Evolutionary conservation across 2,329 filamentous ascomycete species (phyloP).

Genomic region (Aspergillus fijiensis): DNA sequence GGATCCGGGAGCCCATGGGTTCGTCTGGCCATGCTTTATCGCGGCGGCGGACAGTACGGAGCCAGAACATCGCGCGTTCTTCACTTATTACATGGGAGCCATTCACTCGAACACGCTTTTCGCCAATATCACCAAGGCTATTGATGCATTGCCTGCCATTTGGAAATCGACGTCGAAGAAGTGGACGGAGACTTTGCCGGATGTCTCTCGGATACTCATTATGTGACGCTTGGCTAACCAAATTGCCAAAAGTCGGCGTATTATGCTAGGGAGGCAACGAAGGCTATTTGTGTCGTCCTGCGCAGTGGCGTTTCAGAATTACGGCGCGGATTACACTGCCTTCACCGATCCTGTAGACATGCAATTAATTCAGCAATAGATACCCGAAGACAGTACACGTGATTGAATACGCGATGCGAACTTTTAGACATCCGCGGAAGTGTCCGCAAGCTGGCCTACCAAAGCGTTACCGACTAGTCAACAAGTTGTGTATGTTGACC

Average conservation of each 20-base stretch:
- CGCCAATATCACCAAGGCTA: slow-evolving; percentile 39
- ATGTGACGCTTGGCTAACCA: slow-evolving; percentile 9
- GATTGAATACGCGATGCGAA: too few species aligned
- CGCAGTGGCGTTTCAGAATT: too few species aligned
- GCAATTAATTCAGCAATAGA: too few species aligned
- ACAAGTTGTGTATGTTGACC: too few species aligned
- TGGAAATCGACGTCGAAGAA: slow-evolving; percentile 27
- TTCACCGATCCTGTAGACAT: too few species aligned
- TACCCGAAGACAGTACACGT: too few species aligned
- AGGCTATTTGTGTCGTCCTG: too few species aligned
- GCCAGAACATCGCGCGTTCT: slow-evolving; percentile 39
- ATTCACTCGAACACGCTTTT: slow-evolving; percentile 38
- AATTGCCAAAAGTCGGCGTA: neutral
- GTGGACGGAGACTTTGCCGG: slow-evolving; percentile 21
- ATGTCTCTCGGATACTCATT: slow-evolving; percentile 15
- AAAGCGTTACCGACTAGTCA: too few species aligned
- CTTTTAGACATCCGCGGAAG: too few species aligned
- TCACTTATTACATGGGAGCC: slow-evolving; percentile 28
- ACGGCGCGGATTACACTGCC: too few species aligned
- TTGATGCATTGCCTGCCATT: slow-evolving; percentile 35
- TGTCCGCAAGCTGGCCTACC: too few species aligned
- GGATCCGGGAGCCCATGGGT: slow-evolving; percentile 37
- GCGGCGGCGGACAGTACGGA: slow-evolving; percentile 41
- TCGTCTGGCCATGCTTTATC: slow-evolving; percentile 46
- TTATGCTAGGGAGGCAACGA: neutral